phyloP scores from a whole-genome alignment of 345 rosid genomes.

The Populus euphratica region DNA sequence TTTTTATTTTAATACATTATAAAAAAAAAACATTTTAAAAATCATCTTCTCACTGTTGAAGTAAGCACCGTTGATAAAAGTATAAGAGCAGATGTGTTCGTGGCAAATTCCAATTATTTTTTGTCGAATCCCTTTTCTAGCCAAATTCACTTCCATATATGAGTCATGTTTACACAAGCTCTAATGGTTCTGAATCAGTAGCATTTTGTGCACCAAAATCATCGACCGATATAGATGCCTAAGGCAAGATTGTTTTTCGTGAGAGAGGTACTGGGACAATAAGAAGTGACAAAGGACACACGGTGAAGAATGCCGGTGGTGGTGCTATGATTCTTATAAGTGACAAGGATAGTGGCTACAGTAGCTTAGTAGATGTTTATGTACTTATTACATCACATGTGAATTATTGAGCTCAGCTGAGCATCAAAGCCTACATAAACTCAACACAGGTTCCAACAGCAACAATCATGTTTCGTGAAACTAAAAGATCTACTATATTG shows the following conservation, averaged over 20 bases:
- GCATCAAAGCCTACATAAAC: conserved; percentile 10
- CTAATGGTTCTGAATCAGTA: neutral
- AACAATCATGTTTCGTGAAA: conserved; percentile 5
- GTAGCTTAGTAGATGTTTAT: conserved; percentile 8
- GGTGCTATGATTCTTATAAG: conserved; percentile 16
- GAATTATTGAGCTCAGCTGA: neutral
- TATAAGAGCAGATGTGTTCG: conserved; percentile 23
- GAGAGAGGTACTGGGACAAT: neutral
- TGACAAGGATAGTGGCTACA: neutral
- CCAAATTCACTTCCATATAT: neutral
- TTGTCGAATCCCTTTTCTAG: conserved; percentile 12
- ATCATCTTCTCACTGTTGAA: conserved; percentile 28
- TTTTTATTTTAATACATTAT: too few species aligned
- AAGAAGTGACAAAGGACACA: conserved; percentile 9
- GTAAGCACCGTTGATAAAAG: conserved; percentile 32
- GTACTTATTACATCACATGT: conserved; percentile 14
- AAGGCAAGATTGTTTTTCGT: conserved; percentile 14
- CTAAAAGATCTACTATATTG: neutral
- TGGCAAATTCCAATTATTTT: conserved; percentile 21
- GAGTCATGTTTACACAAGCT: conserved; percentile 3
- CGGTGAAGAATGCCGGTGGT: conserved; percentile 11
- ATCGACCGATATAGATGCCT: neutral
- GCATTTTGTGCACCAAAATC: neutral
- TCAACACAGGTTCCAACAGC: conserved; percentile 1
- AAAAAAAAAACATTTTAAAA: too few species aligned